Evolutionary conservation across 441 rosid species (phyloP).

Genomic region (Populus tomentosa): DNA sequence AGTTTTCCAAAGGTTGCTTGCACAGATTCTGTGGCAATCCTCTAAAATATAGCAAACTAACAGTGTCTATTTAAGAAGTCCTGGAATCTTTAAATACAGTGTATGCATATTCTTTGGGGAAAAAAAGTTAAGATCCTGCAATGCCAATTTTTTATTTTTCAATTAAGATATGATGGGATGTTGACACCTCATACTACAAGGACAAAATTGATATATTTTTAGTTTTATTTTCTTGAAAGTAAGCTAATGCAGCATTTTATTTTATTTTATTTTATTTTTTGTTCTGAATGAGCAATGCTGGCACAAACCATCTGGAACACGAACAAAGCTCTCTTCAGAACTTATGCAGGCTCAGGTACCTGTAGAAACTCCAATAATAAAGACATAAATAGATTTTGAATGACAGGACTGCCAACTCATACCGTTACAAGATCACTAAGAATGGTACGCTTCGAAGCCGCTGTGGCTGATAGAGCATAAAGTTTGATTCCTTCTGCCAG

Average conservation of each 20-base stretch:
- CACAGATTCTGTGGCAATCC: not conserved
- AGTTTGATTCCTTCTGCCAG: slow-evolving; percentile 94
- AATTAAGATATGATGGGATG: no score
- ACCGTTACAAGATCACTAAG: slow-evolving; percentile 94
- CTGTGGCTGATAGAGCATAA: slow-evolving; percentile 70
- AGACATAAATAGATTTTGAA: not conserved
- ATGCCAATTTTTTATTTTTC: not conserved
- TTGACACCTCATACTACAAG: no score
- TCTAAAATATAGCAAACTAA: not conserved
- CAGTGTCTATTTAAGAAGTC: no score
- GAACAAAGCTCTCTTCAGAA: not conserved
- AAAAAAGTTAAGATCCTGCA: no score
- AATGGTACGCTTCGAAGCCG: slow-evolving; percentile 75
- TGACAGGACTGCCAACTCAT: slow-evolving; percentile 18
- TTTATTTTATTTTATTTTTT: not conserved
- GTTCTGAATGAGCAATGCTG: not conserved
- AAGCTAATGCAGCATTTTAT: not conserved
- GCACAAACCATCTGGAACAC: not conserved
- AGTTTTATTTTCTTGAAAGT: not conserved
- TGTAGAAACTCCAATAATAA: not conserved
- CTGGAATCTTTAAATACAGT: no score
- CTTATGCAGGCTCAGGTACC: not conserved
- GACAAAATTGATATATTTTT: not conserved
- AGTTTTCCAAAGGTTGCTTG: not conserved
- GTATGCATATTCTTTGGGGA: no score